phyloP scores from a whole-genome alignment of 176 grass and related monocot genomes.

The Echinochloa phyllopogon region DNA sequence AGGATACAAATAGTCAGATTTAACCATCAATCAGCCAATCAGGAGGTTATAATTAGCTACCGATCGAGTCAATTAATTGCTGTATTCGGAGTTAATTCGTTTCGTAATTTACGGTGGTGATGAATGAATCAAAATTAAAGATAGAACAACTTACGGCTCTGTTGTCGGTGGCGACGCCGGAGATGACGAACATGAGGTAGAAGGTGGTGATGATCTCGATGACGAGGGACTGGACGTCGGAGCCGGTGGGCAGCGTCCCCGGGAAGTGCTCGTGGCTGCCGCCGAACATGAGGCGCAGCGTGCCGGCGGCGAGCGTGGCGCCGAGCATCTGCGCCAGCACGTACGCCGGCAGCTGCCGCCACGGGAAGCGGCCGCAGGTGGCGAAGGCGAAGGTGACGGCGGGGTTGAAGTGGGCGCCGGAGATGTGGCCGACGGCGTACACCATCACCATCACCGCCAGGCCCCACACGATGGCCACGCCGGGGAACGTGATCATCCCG shows the following conservation, averaged over 20 bases:
- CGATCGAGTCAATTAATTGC: too few species aligned
- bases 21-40: too few species aligned
- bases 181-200: constrained; percentile 96
- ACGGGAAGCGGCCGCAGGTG: constrained; percentile 76
- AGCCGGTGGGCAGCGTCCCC: constrained; percentile 62
- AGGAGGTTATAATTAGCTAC: too few species aligned
- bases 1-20: too few species aligned
- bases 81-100: neutral
- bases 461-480: constrained; percentile 87
- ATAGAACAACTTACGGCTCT: constrained; percentile 78
- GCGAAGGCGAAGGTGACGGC: constrained; percentile 91
- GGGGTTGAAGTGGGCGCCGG: constrained; percentile 96
- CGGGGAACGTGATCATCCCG: constrained; percentile 88
- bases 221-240: constrained; percentile 73
- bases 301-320: constrained; percentile 62
- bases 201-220: constrained; percentile 86
- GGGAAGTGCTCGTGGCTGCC: constrained; percentile 65
- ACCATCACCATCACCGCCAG: constrained; percentile 94
- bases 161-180: constrained; percentile 85
- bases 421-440: constrained; percentile 95
- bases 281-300: constrained; percentile 76
- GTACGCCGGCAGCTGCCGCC: constrained; percentile 81
- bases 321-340: constrained; percentile 68
- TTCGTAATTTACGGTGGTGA: neutral
- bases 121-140: too few species aligned